A percentile compares a stretch with the other conserved stretches of the same genome.
Evolutionary conservation across 176 grass and related monocot species (phyloP).

Genomic region (Saccharum spontaneum): DNA sequence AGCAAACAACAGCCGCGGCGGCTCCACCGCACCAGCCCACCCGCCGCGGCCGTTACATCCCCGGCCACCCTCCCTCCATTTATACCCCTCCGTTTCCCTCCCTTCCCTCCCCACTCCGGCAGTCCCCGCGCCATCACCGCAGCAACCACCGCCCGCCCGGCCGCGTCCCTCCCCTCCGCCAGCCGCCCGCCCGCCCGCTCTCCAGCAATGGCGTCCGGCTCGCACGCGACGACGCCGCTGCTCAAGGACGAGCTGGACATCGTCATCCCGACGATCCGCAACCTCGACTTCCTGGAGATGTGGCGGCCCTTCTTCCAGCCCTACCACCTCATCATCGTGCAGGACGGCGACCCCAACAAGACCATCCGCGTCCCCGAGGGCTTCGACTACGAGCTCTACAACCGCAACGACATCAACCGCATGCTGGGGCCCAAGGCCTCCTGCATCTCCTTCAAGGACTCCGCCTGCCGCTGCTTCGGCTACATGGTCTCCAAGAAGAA

Average conservation of each 20-base stretch:
- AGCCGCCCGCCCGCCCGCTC: not conserved
- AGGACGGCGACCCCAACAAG: conserved; percentile 80
- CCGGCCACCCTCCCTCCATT: not conserved
- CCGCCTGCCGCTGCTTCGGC: conserved; percentile 85
- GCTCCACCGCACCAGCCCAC: conserved; percentile 12
- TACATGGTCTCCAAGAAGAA: conserved; percentile 99
- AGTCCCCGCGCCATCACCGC: not conserved
- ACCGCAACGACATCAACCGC: conserved; percentile 90
- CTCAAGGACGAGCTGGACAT: conserved; percentile 96
- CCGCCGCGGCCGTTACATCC: conserved; percentile 2
- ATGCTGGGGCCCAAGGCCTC: conserved; percentile 85
- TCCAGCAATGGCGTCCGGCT: conserved; percentile 30
- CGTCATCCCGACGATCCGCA: conserved; percentile 96
- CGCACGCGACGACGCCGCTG: conserved; percentile 33
- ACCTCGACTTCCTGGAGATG: conserved; percentile 96
- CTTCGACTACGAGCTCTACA: conserved; percentile 99
- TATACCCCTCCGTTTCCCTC: not conserved
- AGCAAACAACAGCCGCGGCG: conserved; percentile 9
- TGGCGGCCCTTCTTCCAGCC: conserved; percentile 95
- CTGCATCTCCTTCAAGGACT: conserved; percentile 99
- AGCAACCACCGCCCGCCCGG: not conserved
- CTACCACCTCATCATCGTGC: conserved; percentile 98
- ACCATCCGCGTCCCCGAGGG: conserved; percentile 77
- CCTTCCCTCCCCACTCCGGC: not conserved
- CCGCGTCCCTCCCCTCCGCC: not conserved